Conservation (phyloP, 2,329 filamentous ascomycete genomes). For the Bipolaris gigantea region DNA sequence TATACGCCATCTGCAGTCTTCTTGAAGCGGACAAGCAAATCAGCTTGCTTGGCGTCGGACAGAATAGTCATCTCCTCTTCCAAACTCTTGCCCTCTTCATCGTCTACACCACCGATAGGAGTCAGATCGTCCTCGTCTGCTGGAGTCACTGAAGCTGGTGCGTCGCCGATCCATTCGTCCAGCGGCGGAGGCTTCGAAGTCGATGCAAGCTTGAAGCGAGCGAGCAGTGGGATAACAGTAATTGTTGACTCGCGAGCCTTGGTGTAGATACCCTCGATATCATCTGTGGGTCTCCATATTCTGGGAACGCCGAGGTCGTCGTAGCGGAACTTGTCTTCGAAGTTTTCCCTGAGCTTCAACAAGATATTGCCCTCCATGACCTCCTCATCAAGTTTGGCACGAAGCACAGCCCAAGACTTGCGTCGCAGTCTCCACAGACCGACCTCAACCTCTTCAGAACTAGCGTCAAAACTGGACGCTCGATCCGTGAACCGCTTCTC, state of each 20-base stretch:
- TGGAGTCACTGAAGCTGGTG: slow-evolving; percentile 71
- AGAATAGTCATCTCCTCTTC: slow-evolving; percentile 98
- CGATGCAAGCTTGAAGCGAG: slow-evolving; percentile 75
- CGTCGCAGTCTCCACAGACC: slow-evolving; percentile 89
- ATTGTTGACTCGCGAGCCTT: slow-evolving; percentile 90
- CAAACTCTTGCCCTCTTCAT: slow-evolving; percentile 89
- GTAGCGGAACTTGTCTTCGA: slow-evolving; percentile 98
- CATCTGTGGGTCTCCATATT: slow-evolving; percentile 95
- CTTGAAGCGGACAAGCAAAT: slow-evolving; percentile 93
- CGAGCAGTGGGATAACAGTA: slow-evolving; percentile 83
- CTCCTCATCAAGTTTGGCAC: slow-evolving; percentile 92
- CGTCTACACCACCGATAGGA: slow-evolving; percentile 91
- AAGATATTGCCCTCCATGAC: slow-evolving; percentile 97
- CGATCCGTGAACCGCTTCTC: slow-evolving; percentile 83
- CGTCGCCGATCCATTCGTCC: slow-evolving; percentile 76
- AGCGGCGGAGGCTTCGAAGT: slow-evolving; percentile 81
- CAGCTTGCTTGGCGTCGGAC: slow-evolving; percentile 84
- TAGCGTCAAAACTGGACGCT: slow-evolving; percentile 92
- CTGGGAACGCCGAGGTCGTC: slow-evolving; percentile 91
- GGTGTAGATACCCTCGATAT: slow-evolving; percentile 95
- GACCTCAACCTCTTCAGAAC: slow-evolving; percentile 84
- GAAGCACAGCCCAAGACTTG: slow-evolving; percentile 91
- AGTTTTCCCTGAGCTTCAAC: slow-evolving; percentile 94
- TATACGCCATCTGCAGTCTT: slow-evolving; percentile 98
- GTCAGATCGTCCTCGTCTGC: slow-evolving; percentile 88